Evolutionary conservation across 2,329 filamentous ascomycete genomes (phyloP), one percentile per base, ranked within the genome.

Genomic region (Cadophora sp.): DNA sequence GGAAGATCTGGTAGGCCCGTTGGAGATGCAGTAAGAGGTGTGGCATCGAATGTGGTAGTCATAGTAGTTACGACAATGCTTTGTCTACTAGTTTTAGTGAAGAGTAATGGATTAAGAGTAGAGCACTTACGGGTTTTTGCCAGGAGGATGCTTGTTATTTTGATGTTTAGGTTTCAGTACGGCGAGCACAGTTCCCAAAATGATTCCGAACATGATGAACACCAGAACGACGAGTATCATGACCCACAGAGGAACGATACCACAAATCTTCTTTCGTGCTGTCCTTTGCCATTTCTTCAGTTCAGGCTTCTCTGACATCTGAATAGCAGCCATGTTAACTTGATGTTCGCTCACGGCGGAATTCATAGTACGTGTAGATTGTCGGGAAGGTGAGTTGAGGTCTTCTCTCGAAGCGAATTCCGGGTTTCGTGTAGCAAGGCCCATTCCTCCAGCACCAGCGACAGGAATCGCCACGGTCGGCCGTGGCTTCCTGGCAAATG

Each of bases 171-270:
- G 71, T 43, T 69, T 73, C 24, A 78, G 53, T 31, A 70, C 64
- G 40, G 73, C 69, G 64, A 77, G 68, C 3, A 76, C 74, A 14
- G 81, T 83, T 26, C 84, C 86, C 55, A 89, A 80, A 12, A 90
- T 85, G 24, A 87, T 83, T 27, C 86, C 87, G 70, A 89, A 80
- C 1, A 90, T 80, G 77, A 89, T 80, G 40, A 90, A 73, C 11
- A 88, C 71, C 24, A 89, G 74, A 2, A 83, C 81, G 1, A 85
- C 77, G 14, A 90, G 76, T 56, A 83, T 83, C 34, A 90, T 81
- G 1, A 85, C 87, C 88, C 88, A 91, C 67, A 86, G 85, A 0
- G 88, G 88, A 24, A 91, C 79, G 24, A 89, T 81, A 6, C 86
- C 86, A 75, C 85, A 88, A 4, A 88, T 74, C 71, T 85, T 87